phyloP scores from a whole-genome alignment of 2,329 filamentous ascomycete species.

The Didymella exigua region DNA sequence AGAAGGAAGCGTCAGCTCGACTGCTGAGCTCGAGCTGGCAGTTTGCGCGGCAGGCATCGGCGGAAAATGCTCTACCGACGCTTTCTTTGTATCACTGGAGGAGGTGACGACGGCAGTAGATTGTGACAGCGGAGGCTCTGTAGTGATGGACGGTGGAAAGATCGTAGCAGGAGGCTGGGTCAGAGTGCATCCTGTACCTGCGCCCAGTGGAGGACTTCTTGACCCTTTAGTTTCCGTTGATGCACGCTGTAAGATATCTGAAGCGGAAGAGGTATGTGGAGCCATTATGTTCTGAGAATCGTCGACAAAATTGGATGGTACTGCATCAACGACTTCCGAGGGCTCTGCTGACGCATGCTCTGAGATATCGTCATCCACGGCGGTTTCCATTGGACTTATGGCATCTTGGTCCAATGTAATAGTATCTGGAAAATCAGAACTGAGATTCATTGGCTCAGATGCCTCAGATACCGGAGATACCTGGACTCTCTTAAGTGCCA shows the following conservation, averaged over 20 bases:
- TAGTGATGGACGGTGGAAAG: not conserved
- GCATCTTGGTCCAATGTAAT: not conserved
- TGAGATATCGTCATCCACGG: not conserved
- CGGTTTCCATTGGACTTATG: not conserved
- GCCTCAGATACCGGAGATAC: not conserved
- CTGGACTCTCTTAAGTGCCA: too few relatives aligned
- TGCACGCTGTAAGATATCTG: not conserved
- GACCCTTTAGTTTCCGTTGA: not conserved
- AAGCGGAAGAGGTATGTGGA: not conserved
- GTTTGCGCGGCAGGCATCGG: too few relatives aligned
- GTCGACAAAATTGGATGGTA: not conserved
- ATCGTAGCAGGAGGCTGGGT: not conserved
- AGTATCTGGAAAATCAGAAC: not conserved
- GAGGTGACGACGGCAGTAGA: not conserved
- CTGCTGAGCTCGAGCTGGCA: not conserved
- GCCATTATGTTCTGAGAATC: not conserved
- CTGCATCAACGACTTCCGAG: not conserved
- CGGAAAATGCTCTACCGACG: not conserved
- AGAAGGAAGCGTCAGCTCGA: not conserved
- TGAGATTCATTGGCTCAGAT: not conserved
- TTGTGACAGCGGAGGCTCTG: not conserved
- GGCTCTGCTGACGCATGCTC: not conserved
- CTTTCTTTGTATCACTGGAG: not conserved
- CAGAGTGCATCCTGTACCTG: not conserved
- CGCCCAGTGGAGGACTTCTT: not conserved